Evolutionary conservation across 2,329 filamentous ascomycete species (phyloP).

Genomic region (Ophiostoma fasciatum): DNA sequence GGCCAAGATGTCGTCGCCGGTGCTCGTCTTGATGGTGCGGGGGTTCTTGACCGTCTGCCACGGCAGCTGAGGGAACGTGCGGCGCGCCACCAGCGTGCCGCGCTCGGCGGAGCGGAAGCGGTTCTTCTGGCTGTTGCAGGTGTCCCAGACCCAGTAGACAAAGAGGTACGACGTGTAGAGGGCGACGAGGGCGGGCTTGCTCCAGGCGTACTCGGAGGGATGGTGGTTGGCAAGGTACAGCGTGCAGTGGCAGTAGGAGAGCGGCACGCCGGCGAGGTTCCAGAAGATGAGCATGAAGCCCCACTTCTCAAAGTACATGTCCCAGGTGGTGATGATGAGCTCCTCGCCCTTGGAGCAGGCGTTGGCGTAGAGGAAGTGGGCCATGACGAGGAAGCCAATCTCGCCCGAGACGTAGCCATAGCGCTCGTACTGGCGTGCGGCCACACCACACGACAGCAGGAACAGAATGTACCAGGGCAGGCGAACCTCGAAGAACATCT

Average conservation of each 20-base stretch:
- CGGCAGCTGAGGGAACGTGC: constrained; percentile 65
- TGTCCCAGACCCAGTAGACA: constrained; percentile 76
- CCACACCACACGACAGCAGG: constrained; percentile 51
- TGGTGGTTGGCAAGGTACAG: constrained; percentile 65
- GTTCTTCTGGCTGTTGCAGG: constrained; percentile 73
- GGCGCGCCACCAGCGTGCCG: constrained; percentile 47
- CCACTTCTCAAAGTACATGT: constrained; percentile 84
- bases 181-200: constrained; percentile 41
- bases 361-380: constrained; percentile 71
- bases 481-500: constrained; percentile 84
- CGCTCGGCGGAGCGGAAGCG: constrained; percentile 59
- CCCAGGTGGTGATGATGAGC: constrained; percentile 67
- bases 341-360: constrained; percentile 74
- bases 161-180: constrained; percentile 54
- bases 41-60: constrained; percentile 65
- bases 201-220: constrained; percentile 54
- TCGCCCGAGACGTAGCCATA: constrained; percentile 66
- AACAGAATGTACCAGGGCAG: constrained; percentile 78
- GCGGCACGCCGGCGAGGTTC: constrained; percentile 69
- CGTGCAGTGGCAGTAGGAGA: constrained; percentile 73
- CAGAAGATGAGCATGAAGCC: constrained; percentile 86
- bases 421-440: constrained; percentile 59
- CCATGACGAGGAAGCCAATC: constrained; percentile 59
- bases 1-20: constrained; percentile 55
- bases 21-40: constrained; percentile 50